Evolutionary conservation across 2,329 filamentous ascomycete genomes (phyloP).

Genomic region (Fonsecaea nubica): DNA sequence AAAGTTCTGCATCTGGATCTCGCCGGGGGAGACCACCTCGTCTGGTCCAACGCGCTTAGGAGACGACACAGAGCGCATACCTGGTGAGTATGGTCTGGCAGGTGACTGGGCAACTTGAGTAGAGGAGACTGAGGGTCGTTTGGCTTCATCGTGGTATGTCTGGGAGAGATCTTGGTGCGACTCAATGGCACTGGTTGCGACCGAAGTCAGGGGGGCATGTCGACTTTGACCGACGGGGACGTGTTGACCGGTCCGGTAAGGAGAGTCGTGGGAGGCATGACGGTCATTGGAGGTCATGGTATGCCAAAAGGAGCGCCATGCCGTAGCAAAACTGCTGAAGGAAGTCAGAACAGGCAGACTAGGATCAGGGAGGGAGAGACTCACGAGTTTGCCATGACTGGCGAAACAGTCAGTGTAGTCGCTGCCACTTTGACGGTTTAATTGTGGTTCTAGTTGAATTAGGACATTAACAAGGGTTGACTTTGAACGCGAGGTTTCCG

Average conservation of each 20-base stretch:
- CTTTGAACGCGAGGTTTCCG: constrained; percentile 4
- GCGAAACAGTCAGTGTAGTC: constrained; percentile 31
- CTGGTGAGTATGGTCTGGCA: constrained; percentile 82
- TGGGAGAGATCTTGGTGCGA: constrained; percentile 83
- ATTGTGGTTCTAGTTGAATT: constrained; percentile 16
- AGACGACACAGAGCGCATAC: constrained; percentile 72
- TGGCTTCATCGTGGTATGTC: constrained; percentile 77
- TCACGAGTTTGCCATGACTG: constrained; percentile 40
- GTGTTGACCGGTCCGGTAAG: constrained; percentile 88
- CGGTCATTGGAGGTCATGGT: constrained; percentile 80
- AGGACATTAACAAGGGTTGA: constrained; percentile 28
- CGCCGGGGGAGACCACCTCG: constrained; percentile 66
- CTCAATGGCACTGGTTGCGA: constrained; percentile 83
- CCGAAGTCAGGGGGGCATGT: constrained; percentile 81
- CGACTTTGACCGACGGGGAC: constrained; percentile 84
- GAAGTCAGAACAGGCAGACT: constrained; percentile 24
- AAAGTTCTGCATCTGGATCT: constrained; percentile 97
- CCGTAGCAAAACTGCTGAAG: constrained; percentile 43
- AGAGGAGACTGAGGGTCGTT: constrained; percentile 58
- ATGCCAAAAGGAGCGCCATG: constrained; percentile 95
- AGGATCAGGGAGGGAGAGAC: constrained; percentile 10
- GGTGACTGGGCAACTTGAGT: constrained; percentile 64
- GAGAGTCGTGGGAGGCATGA: constrained; percentile 89
- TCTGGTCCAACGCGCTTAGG: constrained; percentile 36
- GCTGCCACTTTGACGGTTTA: constrained; percentile 37